Percentiles rank a stretch among this genome's conserved stretches.
Conservation (phyloP, 2,329 filamentous ascomycete species). For the Tothia fuscella region DNA sequence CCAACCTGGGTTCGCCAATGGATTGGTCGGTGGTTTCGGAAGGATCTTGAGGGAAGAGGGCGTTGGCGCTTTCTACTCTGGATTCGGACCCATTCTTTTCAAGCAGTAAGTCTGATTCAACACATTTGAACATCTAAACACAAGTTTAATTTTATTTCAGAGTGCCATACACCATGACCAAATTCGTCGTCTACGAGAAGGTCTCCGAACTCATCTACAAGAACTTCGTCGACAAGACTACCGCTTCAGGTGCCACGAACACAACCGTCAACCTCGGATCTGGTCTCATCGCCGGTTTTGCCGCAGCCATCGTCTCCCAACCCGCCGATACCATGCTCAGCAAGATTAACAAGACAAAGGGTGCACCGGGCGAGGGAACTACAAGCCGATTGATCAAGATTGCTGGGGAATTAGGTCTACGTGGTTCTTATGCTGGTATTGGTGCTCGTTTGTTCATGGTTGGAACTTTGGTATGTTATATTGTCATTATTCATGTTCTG, state of each 20-base stretch:
- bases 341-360: conserved; percentile 95
- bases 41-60: conserved; percentile 80
- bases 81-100: conserved; percentile 56
- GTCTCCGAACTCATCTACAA: conserved; percentile 63
- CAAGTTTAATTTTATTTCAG: conserved; percentile 30
- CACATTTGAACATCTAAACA: neutral
- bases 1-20: conserved; percentile 72
- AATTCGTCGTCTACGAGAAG: conserved; percentile 92
- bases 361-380: conserved; percentile 74
- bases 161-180: conserved; percentile 89
- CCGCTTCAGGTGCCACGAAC: conserved; percentile 55
- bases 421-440: conserved; percentile 68
- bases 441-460: conserved; percentile 65
- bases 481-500: neutral
- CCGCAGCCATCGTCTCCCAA: conserved; percentile 76
- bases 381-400: conserved; percentile 76
- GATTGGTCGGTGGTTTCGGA: conserved; percentile 64
- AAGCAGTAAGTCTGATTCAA: conserved; percentile 22
- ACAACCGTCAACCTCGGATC: conserved; percentile 75
- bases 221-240: conserved; percentile 53
- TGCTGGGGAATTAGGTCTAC: conserved; percentile 69
- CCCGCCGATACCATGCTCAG: conserved; percentile 87
- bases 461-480: conserved; percentile 9
- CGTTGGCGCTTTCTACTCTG: conserved; percentile 77
- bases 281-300: conserved; percentile 77